Percentiles rank a stretch among this genome's conserved stretches.
These are phyloP conservation scores for Ensete glaucum DNA, from an alignment of 176 grass and related monocot species.

Conservation along the genomic window DNA sequence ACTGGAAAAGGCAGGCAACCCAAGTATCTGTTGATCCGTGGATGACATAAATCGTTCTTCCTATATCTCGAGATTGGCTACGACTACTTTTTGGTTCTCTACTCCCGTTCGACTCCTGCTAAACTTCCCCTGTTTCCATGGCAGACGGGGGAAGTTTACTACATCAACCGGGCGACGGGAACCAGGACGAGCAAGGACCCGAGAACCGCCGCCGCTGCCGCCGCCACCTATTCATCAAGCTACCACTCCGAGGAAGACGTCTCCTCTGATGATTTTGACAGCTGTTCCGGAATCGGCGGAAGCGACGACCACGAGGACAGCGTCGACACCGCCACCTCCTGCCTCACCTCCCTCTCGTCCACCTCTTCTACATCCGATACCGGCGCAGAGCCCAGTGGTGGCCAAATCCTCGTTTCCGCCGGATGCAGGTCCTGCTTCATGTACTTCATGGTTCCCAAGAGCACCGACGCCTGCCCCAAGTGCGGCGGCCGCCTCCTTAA, in stretches of 20 bases:
- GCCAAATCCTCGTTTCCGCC: background rate
- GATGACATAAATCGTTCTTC: too few species aligned
- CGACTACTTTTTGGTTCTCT: too few species aligned
- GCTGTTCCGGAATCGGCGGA: slow-evolving; percentile 20
- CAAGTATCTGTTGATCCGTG: too few species aligned
- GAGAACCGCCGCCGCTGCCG: slow-evolving; percentile 15
- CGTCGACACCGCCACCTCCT: background rate
- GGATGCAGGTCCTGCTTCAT: slow-evolving; percentile 10
- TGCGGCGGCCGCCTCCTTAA: slow-evolving; percentile 11
- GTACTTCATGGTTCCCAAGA: slow-evolving; percentile 15
- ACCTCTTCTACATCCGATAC: slow-evolving; percentile 54
- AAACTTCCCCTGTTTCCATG: background rate
- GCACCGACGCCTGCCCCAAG: slow-evolving; percentile 12
- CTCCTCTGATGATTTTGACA: slow-evolving; percentile 5
- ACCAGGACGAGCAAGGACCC: slow-evolving; percentile 62
- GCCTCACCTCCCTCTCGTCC: slow-evolving; percentile 49
- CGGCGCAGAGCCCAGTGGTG: slow-evolving; percentile 28
- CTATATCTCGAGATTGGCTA: too few species aligned
- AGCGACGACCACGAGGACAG: slow-evolving; percentile 25
- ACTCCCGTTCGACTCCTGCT: background rate
- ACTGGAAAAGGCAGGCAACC: too few species aligned
- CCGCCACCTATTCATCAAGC: slow-evolving; percentile 29
- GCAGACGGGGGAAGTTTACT: slow-evolving; percentile 95
- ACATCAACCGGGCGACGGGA: slow-evolving; percentile 88
- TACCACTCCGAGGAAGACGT: slow-evolving; percentile 25